A percentile compares a stretch with the other conserved stretches of the same genome.
phyloP scores from a whole-genome alignment of 257 asterid species.

The Rehmannia glutinosa region DNA sequence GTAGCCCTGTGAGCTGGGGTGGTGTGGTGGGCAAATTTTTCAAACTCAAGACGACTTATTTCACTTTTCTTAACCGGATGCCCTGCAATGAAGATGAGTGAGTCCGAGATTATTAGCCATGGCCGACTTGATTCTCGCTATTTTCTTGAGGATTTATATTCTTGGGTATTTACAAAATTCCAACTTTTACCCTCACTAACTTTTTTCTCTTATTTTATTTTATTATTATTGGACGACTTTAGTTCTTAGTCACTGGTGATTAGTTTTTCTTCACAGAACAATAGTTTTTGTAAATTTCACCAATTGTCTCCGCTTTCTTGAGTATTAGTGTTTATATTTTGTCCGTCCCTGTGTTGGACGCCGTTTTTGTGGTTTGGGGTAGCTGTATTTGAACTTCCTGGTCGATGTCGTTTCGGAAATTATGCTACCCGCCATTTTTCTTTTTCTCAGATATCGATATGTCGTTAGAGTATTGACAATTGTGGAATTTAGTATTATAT shows the following conservation, averaged over 20 bases:
- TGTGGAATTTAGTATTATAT: no score
- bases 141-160: no score
- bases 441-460: not conserved
- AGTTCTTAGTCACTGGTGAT: no score
- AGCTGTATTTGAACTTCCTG: not conserved
- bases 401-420: not conserved
- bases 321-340: slow-evolving; percentile 1
- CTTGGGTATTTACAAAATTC: slow-evolving; percentile 58
- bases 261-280: not conserved
- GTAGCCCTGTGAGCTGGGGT: no score
- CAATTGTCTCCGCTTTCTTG: slow-evolving; percentile 7
- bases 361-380: not conserved
- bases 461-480: not conserved
- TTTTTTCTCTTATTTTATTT: not conserved
- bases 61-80: slow-evolving; percentile 94
- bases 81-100: slow-evolving; percentile 92
- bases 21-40: no score
- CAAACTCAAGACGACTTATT: no score
- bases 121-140: slow-evolving; percentile 96
- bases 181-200: not conserved
- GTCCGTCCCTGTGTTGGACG: no score
- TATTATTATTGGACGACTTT: not conserved
- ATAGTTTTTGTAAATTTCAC: not conserved
- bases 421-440: not conserved
- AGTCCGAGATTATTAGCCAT: slow-evolving; percentile 69